These are phyloP conservation scores for Cryptococcus amylolentus DNA, from an alignment of 1,284 basidiomycete species.

Conservation along the genomic window DNA sequence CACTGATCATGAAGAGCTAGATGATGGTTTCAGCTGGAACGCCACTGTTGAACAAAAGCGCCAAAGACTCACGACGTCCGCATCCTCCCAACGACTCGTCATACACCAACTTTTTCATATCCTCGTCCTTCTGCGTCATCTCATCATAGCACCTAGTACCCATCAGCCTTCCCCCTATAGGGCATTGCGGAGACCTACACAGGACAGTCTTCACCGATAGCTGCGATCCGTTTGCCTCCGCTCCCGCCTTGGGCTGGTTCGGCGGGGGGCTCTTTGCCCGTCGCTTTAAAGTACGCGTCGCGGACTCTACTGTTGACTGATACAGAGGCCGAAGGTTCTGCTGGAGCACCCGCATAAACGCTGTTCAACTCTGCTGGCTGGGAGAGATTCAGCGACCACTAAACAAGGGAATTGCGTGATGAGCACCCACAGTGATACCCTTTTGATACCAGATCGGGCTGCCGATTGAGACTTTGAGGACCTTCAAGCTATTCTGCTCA, in stretches of 20 bases:
- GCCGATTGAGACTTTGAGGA: constrained; percentile 28
- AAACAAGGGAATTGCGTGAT: neutral
- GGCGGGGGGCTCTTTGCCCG: constrained; percentile 15
- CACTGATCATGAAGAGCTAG: constrained; percentile 34
- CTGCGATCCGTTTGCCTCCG: constrained; percentile 10
- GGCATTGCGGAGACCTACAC: constrained; percentile 21
- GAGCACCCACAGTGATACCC: constrained; percentile 25
- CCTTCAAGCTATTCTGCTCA: constrained; percentile 29
- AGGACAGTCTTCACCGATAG: constrained; percentile 40
- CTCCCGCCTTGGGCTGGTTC: constrained; percentile 2
- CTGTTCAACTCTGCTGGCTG: constrained; percentile 20
- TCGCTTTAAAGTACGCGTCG: constrained; percentile 24
- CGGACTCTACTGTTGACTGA: constrained; percentile 15
- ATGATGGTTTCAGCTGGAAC: neutral
- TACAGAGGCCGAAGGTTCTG: constrained; percentile 15
- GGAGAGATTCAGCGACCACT: neutral
- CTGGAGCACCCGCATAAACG: constrained; percentile 24
- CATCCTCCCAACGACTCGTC: constrained; percentile 31
- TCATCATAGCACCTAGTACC: constrained; percentile 34
- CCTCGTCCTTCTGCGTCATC: constrained; percentile 29
- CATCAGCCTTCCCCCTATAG: neutral
- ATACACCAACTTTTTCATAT: constrained; percentile 20
- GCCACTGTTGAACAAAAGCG: neutral
- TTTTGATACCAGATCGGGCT: constrained; percentile 34
- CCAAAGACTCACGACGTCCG: constrained; percentile 30